Percentiles rank a stretch among this genome's conserved stretches.
Conservation (phyloP, 352 stramenopile genomes). For the Globisporangium orthogonon region DNA sequence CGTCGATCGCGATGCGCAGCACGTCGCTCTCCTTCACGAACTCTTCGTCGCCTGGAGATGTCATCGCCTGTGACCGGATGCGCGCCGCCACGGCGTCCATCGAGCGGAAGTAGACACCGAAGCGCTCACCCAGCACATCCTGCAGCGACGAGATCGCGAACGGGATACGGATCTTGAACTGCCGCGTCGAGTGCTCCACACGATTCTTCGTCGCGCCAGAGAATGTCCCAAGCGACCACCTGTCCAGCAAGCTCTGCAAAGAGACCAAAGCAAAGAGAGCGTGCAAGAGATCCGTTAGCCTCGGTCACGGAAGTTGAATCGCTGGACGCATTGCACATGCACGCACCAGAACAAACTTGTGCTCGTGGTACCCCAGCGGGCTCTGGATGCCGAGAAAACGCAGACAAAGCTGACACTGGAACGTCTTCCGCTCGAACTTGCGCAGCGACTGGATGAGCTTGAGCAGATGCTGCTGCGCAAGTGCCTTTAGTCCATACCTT, state of each 20-base stretch:
- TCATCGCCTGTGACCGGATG: conserved; percentile 30
- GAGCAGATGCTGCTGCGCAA: conserved; percentile 66
- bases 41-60: conserved; percentile 29
- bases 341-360: conserved; percentile 67
- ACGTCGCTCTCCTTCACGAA: conserved; percentile 61
- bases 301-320: neutral
- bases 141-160: conserved; percentile 45
- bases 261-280: neutral
- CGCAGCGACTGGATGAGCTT: conserved; percentile 77
- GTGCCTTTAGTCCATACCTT: conserved; percentile 60
- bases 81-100: conserved; percentile 35
- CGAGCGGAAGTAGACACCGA: conserved; percentile 56
- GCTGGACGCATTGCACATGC: neutral
- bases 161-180: conserved; percentile 57
- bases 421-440: conserved; percentile 61
- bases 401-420: conserved; percentile 59
- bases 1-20: conserved; percentile 50
- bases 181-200: conserved; percentile 36
- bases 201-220: conserved; percentile 42
- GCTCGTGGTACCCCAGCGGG: conserved; percentile 58
- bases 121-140: conserved; percentile 49
- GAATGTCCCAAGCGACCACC: conserved; percentile 58
- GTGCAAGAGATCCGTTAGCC: neutral
- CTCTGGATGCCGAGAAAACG: conserved; percentile 68
- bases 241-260: conserved; percentile 38